Evolutionary conservation across 352 stramenopile species (phyloP), one percentile per base, ranked within the genome.

Genomic region (Pythium coloratum): DNA sequence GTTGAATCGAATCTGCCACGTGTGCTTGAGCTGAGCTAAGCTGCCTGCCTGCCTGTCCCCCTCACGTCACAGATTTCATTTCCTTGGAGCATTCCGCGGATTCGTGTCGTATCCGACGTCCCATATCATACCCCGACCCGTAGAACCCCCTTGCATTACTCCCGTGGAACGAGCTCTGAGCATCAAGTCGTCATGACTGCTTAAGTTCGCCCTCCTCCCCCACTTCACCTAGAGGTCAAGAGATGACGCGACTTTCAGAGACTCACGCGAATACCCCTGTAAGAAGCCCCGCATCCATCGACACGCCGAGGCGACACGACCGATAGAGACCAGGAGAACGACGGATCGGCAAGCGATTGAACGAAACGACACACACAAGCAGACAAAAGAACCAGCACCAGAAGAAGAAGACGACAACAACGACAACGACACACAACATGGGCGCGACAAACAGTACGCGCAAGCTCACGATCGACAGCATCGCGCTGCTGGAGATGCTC

Each of bases 401-500:
- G 14, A 63, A 50, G 14, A 63, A 53, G n/a, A 63, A 38, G 20
- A 65, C 36, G 16, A 65, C 56, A 32, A 46, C 32, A 13, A 64
- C 20, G 60, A 71, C 16, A 34, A 59, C 26, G 55, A 64, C 20
- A 20, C 56, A 46, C 12, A 72, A 36, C 63, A 95, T 95, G 86
- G 86, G 86, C 33, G 86, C 86, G 20, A 81, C 76, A 59, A 92
- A 88, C 67, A 95, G 84, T 67, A 83, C 89, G 59, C 78, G 82
- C 62, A 91, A 91, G 67, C 84, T 93, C 67, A 91, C 84, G 64
- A 73, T 95, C 62, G 84, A 95, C 53, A 88, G 78, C 70, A 84
- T 93, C 59, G 80, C 80, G 63, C 66, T 95, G 71, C 71, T 93
- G 32, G 87, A 95, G 70, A 84, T 86, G 64, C 77, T 95, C n/a